Percentiles rank a stretch among this genome's conserved stretches.
Conservation (phyloP, 2,329 filamentous ascomycete genomes). For the Clonostachys solani region DNA sequence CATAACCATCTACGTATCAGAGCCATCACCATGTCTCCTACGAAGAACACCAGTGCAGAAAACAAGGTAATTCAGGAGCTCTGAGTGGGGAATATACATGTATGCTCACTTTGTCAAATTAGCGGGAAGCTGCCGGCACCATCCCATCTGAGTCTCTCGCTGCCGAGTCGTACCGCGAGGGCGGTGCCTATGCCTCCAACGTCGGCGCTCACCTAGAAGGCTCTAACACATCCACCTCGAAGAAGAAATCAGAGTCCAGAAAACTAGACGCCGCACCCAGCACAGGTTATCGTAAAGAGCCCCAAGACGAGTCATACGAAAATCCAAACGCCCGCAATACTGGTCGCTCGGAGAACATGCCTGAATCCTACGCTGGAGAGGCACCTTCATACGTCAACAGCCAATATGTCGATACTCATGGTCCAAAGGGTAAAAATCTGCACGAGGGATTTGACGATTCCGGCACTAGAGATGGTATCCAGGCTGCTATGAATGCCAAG, state of each 20-base stretch:
- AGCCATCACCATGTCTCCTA: constrained; percentile 4
- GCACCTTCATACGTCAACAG: constrained; percentile 32
- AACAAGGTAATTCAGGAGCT: constrained; percentile 3
- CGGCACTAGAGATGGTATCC: constrained; percentile 25
- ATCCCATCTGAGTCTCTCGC: constrained; percentile 70
- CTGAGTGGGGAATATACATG: too few species aligned
- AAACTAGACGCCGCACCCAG: neutral
- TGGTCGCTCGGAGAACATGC: constrained; percentile 4
- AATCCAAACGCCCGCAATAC: constrained; percentile 1
- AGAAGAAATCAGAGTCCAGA: neutral
- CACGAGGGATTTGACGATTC: constrained; percentile 27
- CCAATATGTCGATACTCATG: constrained; percentile 21
- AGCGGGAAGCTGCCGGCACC: constrained; percentile 58
- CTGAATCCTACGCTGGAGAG: constrained; percentile 9
- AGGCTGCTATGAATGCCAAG: constrained; percentile 33
- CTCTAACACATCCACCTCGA: constrained; percentile 10
- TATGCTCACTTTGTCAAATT: constrained; percentile 11
- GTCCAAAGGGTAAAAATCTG: constrained; percentile 38
- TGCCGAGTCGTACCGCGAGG: constrained; percentile 60
- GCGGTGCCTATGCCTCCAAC: constrained; percentile 60
- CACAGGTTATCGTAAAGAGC: constrained; percentile 20
- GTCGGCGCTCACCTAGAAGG: constrained; percentile 31
- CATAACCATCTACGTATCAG: neutral
- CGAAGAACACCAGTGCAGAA: constrained; percentile 6
- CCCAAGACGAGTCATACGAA: constrained; percentile 39